Evolutionary conservation across 2,329 filamentous ascomycete genomes (phyloP).

Genomic region (Nigrospora sphaerica): DNA sequence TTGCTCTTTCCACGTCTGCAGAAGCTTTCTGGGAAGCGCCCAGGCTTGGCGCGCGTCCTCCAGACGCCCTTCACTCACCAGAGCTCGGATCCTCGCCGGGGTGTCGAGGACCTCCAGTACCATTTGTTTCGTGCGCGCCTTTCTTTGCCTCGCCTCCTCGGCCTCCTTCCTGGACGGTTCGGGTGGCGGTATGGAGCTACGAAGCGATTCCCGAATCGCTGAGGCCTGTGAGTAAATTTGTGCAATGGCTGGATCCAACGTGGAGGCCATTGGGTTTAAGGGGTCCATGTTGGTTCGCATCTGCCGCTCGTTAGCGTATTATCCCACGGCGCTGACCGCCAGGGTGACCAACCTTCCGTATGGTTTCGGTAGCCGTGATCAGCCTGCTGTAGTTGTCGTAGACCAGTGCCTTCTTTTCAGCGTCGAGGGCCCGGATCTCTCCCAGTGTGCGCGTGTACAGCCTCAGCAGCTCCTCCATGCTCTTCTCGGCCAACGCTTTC

Average conservation of each 20-base stretch:
- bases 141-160: slow-evolving; percentile 24
- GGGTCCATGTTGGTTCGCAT: slow-evolving; percentile 81
- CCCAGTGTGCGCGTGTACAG: slow-evolving; percentile 65
- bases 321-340: background rate
- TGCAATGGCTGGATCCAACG: slow-evolving; percentile 64
- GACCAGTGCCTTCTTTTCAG: slow-evolving; percentile 92
- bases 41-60: slow-evolving; percentile 55
- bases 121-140: slow-evolving; percentile 41
- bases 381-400: slow-evolving; percentile 98
- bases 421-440: slow-evolving; percentile 85
- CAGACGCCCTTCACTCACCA: slow-evolving; percentile 52
- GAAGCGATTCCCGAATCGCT: slow-evolving; percentile 45
- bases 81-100: slow-evolving; percentile 48
- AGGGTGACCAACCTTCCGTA: slow-evolving; percentile 54
- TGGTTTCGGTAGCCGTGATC: slow-evolving; percentile 94
- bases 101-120: slow-evolving; percentile 57
- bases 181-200: slow-evolving; percentile 38
- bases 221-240: slow-evolving; percentile 62
- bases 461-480: slow-evolving; percentile 60
- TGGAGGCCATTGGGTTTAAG: slow-evolving; percentile 65
- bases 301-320: slow-evolving; percentile 20
- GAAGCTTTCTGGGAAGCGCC: slow-evolving; percentile 43
- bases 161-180: slow-evolving; percentile 29
- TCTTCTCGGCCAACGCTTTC: slow-evolving; percentile 51
- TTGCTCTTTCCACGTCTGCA: slow-evolving; percentile 46